phyloP scores from a whole-genome alignment of 257 asterid genomes.

The Penstemon barbatus region DNA sequence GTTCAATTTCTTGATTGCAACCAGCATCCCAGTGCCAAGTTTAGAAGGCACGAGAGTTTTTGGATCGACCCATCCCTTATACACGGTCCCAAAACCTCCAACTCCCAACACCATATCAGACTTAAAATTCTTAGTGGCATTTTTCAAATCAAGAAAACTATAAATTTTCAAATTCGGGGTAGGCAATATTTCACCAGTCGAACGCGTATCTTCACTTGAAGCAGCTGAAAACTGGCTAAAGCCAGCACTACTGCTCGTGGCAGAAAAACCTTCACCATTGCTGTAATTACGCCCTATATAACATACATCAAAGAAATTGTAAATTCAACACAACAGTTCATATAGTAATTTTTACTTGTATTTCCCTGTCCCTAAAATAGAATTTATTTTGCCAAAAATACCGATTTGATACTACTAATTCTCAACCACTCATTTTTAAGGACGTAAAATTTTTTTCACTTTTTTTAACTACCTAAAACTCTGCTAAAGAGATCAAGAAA shows the following conservation, averaged over 20 bases:
- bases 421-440: too few species aligned
- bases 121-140: slow-evolving; percentile 47
- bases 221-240: slow-evolving; percentile 43
- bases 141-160: slow-evolving; percentile 47
- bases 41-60: slow-evolving; percentile 45
- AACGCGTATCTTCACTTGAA: slow-evolving; percentile 38
- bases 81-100: slow-evolving; percentile 64
- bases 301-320: slow-evolving; percentile 2
- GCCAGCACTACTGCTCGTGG: slow-evolving; percentile 46
- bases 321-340: slow-evolving; percentile 19
- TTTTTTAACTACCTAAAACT: too few species aligned
- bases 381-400: too few species aligned
- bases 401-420: too few species aligned
- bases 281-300: slow-evolving; percentile 48
- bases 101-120: slow-evolving; percentile 52
- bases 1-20: slow-evolving; percentile 61
- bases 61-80: slow-evolving; percentile 59
- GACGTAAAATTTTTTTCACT: too few species aligned
- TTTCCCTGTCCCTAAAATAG: neutral
- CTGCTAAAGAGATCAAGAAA: too few species aligned
- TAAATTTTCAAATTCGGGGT: slow-evolving; percentile 40
- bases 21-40: slow-evolving; percentile 42
- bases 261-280: slow-evolving; percentile 43
- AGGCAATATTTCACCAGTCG: slow-evolving; percentile 43
- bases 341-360: too few species aligned